Evolutionary conservation across 345 rosid genomes (phyloP), one percentile per base, ranked within the genome.

Genomic region (Gossypium anomalum): DNA sequence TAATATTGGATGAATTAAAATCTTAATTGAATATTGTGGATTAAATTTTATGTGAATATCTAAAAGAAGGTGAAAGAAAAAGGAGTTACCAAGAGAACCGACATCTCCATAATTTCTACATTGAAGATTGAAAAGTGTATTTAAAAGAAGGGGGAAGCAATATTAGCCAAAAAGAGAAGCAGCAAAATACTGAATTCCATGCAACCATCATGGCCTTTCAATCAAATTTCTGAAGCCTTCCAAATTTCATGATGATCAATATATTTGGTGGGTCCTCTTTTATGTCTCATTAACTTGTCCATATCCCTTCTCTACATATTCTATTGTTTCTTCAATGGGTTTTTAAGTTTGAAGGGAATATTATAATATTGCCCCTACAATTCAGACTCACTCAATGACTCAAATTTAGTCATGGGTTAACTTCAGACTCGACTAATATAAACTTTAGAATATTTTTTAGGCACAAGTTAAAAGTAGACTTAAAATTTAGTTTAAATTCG

Each of bases 171-270:
- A 72, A 77, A 80, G 80, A 78, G 85, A 74, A 80, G 80, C 44
- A 20, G 78, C 64, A 80, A 75, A 73, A 72, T 59, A 82, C 85
- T 84, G 95, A 93, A 89, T 91, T 93, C 98, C 93, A 91, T 90
- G 93, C 89, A 86, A 81, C 76, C 84, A 93, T 93, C 84, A 93
- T 93, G 84, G 89, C 93, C 63, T 79, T 81, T 79, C 87, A 84
- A 83, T 89, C 96, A 87, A 85, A 22, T 58, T 74, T 80, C 80
- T 81, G 79, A 84, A 81, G 79, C 79, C 91, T 86, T 84, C 87
- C 62, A 83, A 79, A 67, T 78, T 75, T 87, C 85, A 91, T 93
- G 80, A 93, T 93, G 92, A 68, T 82, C 83, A 86, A 74, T 78
- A 87, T 85, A 80, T 82, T 80, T 78, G 75, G 84, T 86, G 84